Percentiles rank a stretch among this genome's conserved stretches.
Conservation (phyloP, 352 stramenopile genomes). For the Pythium folliculosum region DNA sequence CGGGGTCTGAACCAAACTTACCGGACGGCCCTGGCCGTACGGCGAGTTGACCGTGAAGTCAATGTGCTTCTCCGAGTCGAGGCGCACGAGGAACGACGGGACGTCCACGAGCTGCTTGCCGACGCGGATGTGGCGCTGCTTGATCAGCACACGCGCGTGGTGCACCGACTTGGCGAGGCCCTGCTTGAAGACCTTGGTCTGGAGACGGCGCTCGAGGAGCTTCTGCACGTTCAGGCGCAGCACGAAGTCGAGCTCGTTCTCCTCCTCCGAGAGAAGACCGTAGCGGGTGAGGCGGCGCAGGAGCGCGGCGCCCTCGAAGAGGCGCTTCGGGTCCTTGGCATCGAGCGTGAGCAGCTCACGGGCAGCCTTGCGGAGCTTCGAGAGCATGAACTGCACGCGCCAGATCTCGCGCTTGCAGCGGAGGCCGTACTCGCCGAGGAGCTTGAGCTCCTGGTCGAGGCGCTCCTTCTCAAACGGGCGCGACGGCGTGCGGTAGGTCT, state of each 20-base stretch:
- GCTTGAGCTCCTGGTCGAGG: slow-evolving; percentile 99
- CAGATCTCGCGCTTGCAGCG: slow-evolving; percentile 99
- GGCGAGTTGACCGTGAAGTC: slow-evolving; percentile 98
- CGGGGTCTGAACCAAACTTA: slow-evolving; percentile 31
- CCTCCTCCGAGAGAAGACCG: slow-evolving; percentile 96
- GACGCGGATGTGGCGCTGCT: slow-evolving; percentile 99
- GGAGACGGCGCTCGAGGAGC: slow-evolving; percentile 97
- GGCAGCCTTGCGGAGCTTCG: slow-evolving; percentile 99
- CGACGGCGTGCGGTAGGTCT: slow-evolving; percentile 98
- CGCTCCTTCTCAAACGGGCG: slow-evolving; percentile 99
- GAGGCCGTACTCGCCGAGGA: slow-evolving; percentile 99
- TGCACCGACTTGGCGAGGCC: slow-evolving; percentile 99
- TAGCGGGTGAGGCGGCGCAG: slow-evolving; percentile 97
- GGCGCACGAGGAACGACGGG: slow-evolving; percentile 98
- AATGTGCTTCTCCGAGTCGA: slow-evolving; percentile 99
- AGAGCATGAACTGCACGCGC: slow-evolving; percentile 98
- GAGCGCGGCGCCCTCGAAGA: slow-evolving; percentile 98
- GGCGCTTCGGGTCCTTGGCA: slow-evolving; percentile 97
- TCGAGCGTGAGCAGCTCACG: slow-evolving; percentile 98
- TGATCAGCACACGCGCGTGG: slow-evolving; percentile 99
- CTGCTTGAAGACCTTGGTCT: slow-evolving; percentile 99
- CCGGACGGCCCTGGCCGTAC: slow-evolving; percentile 95
- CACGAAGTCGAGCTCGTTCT: slow-evolving; percentile 98
- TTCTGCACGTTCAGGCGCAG: slow-evolving; percentile 98
- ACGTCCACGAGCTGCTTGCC: slow-evolving; percentile 99